Evolutionary conservation across 2,329 filamentous ascomycete species (phyloP).

Genomic region (Rhynchosporium agropyri): DNA sequence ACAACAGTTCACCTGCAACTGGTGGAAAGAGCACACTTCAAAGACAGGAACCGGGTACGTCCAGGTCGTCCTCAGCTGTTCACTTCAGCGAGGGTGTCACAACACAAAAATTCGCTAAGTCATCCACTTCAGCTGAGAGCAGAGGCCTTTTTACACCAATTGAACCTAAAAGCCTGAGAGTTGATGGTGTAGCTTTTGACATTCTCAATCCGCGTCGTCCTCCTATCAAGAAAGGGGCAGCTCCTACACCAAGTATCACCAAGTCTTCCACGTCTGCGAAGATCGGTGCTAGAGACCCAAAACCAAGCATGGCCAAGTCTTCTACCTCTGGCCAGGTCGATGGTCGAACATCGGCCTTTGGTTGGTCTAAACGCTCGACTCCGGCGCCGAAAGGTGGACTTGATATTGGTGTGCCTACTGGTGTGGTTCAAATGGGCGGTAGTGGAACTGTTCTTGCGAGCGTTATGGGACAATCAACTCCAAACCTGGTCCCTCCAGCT

Average conservation of each 20-base stretch:
- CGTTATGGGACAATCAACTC: not conserved
- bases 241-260: not conserved
- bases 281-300: not conserved
- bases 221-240: not conserved
- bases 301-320: not conserved
- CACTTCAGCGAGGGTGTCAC: not conserved
- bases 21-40: too few relatives aligned
- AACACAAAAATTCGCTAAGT: not conserved
- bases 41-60: not conserved
- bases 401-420: not conserved
- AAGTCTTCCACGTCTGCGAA: constrained; percentile 2
- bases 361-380: constrained; percentile 4
- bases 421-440: not conserved
- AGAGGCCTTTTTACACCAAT: not conserved
- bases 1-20: too few relatives aligned
- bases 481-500: not conserved
- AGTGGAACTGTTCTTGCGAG: constrained; percentile 1
- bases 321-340: constrained; percentile 7
- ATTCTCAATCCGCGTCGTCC: not conserved
- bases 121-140: constrained; percentile 3
- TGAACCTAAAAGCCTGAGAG: not conserved
- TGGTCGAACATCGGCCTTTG: not conserved
- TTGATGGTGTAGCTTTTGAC: constrained; percentile 5
- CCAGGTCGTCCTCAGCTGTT: not conserved
- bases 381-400: not conserved